Evolutionary conservation across 1,284 basidiomycete genomes (phyloP).

Genomic region (Boletus calvinii): DNA sequence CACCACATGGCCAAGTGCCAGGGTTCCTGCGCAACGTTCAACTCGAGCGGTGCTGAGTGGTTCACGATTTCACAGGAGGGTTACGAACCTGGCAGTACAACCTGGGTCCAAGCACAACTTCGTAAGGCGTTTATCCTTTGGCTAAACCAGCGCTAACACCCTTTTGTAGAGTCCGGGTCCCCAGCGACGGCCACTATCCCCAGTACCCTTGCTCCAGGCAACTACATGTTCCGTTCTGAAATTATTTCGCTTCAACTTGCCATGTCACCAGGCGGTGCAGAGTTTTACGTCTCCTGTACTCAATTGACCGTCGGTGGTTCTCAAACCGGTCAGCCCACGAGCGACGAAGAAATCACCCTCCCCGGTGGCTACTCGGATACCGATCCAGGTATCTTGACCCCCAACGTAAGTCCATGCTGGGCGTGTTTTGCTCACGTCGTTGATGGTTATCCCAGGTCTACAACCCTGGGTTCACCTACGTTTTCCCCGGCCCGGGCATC

Average conservation of each 20-base stretch:
- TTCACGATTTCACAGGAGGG: slow-evolving; percentile 42
- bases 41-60: slow-evolving; percentile 34
- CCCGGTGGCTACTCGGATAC: slow-evolving; percentile 64
- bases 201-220: slow-evolving; percentile 51
- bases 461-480: slow-evolving; percentile 31
- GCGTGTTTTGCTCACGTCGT: neutral
- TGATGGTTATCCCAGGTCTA: slow-evolving; percentile 33
- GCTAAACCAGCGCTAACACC: neutral
- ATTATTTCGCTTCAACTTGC: slow-evolving; percentile 68
- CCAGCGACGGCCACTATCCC: slow-evolving; percentile 53
- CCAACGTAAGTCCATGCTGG: slow-evolving; percentile 35
- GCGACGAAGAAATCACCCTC: slow-evolving; percentile 52
- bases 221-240: slow-evolving; percentile 72
- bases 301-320: slow-evolving; percentile 59
- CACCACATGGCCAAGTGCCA: slow-evolving; percentile 40
- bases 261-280: slow-evolving; percentile 53
- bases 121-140: slow-evolving; percentile 23
- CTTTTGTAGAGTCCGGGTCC: slow-evolving; percentile 34
- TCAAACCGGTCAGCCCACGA: slow-evolving; percentile 43
- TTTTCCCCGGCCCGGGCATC: slow-evolving; percentile 41
- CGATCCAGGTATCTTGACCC: slow-evolving; percentile 58
- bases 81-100: slow-evolving; percentile 11
- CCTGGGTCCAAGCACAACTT: slow-evolving; percentile 44
- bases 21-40: slow-evolving; percentile 32
- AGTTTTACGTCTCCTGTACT: slow-evolving; percentile 69